Base-by-base conservation (phyloP, 2,329 filamentous ascomycete species). In the Ascochyta viciae-villosae region DNA sequence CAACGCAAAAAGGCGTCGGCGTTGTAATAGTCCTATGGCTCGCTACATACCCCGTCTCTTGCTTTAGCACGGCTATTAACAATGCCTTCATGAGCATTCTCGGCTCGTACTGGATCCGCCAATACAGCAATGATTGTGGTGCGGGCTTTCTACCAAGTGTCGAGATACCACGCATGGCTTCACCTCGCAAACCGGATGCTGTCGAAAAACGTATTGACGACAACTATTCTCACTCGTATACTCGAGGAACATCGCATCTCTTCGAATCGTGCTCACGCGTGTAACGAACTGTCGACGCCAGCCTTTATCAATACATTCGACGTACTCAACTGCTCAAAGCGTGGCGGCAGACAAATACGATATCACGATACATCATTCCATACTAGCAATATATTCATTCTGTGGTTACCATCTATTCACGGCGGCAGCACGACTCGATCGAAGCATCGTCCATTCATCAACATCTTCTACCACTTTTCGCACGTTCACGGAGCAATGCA, bases 21-120 rank as follows among this genome's bases (percentile, higher is more conserved):
- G 19, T 61, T 24, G n/a, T 66, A 0, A 15, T 69, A 15, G 0
- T 62, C 0, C 39, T 69, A 1, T 68, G 66, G 66, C 22, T 62
- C 3, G 42, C 56, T 5, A 63, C 66, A 8, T 63, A 67, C n/a
- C 62, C 64, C 1, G 49, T 69, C 2, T 58, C 58, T 6, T 41
- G 52, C 8, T 24, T 69, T 31, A 68, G 62, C 29, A 50, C 27
- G 0, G 61, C 47, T 16, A 46, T 69, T 23, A 63, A 60, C 2
- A 33, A 13, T 1, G 29, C 33, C 2, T 22, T 66, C 34, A 26
- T 44, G n/a, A 50, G 45, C 2, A 4, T 65, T 1, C 39, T 66
- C 1, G 24, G 51, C 10, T 49, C 58, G 1, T 45, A 62, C 1
- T 66, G 60, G 59, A 3, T 69, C 6, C 44, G 43, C 7, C 54